Evolutionary conservation across 169 alveolate species (phyloP), one percentile per base, ranked within the genome.

Genomic region (Cryptosporidium bovis): DNA sequence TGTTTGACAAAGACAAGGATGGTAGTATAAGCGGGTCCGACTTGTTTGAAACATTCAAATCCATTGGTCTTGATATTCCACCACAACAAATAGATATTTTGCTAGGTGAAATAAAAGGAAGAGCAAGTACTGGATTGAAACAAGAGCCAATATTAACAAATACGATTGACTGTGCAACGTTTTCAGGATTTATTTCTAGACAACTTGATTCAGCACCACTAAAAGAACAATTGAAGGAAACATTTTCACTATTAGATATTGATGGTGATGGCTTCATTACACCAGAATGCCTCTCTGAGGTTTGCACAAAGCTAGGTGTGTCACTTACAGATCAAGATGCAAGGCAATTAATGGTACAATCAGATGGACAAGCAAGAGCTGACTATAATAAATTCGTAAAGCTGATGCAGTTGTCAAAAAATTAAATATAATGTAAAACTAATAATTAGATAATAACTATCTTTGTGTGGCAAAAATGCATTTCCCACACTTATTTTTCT

Each of bases 191-290:
- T 50, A 77, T 77, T 34, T 40, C 51, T 31, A 77, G 87, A 46
- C 87, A 77, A 48, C 40, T 77, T 44, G 87, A 77, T 10, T 77
- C 87, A 16, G 87, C 87, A 60, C 87, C 87, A n/a, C 51, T 77
- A 36, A 60, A 48, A 20, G 87, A 77, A 48, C 87, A 77, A 60
- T 48, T 77, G 13, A 77, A 46, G n/a, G 87, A 77, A 62, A 77
- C 64, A 12, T 77, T 77, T 48, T 60, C 71, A 44, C 60, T 77
- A 5, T 18, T 77, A 44, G 87, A 77, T 77, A 55, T 27, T 13
- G 27, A 34, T 62, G 87, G 87, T 1, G 71, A 56, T 24, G 87
- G 87, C 5, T 56, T 31, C n/a, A 77, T 77, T 60, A 77, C 87
- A 0, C 87, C 87, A 15, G 87, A 77, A 36, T 60, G 65, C 13